These are phyloP conservation scores for Exophiala mesophila DNA, from an alignment of 2,329 filamentous ascomycete genomes.

Conservation along the genomic window DNA sequence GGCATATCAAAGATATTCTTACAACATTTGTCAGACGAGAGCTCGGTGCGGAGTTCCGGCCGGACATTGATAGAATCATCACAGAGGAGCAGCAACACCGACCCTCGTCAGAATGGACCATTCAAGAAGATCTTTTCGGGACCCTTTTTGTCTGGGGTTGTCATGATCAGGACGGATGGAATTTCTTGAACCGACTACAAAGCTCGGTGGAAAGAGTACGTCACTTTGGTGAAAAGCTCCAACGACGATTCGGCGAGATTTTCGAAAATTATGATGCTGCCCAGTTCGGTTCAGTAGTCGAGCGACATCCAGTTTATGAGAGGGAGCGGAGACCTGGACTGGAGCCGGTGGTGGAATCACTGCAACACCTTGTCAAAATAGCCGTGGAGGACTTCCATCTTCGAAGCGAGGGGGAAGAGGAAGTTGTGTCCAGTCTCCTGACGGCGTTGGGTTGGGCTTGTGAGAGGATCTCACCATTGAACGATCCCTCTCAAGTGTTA, in stretches of 20 bases:
- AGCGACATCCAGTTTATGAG: neutral
- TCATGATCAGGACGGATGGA: constrained; percentile 40
- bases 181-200: constrained; percentile 40
- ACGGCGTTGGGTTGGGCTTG: neutral
- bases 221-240: constrained; percentile 42
- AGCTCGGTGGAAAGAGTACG: constrained; percentile 38
- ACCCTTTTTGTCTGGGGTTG: constrained; percentile 43
- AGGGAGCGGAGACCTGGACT: neutral
- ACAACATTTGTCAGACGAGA: constrained; percentile 39
- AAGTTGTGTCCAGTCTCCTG: neutral
- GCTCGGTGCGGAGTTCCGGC: constrained; percentile 40
- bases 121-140: constrained; percentile 41
- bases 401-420: neutral
- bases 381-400: neutral
- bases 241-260: constrained; percentile 34
- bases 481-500: neutral
- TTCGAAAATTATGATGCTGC: constrained; percentile 35
- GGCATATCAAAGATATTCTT: constrained; percentile 37
- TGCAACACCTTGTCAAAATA: neutral
- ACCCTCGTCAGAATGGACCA: constrained; percentile 39
- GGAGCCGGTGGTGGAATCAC: neutral
- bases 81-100: constrained; percentile 24
- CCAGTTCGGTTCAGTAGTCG: neutral
- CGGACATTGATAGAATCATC: constrained; percentile 35
- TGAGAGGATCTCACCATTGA: neutral